Evolutionary conservation across 768 basidiomycete species (phyloP).

Genomic region (Rhizopogon salebrosus): DNA sequence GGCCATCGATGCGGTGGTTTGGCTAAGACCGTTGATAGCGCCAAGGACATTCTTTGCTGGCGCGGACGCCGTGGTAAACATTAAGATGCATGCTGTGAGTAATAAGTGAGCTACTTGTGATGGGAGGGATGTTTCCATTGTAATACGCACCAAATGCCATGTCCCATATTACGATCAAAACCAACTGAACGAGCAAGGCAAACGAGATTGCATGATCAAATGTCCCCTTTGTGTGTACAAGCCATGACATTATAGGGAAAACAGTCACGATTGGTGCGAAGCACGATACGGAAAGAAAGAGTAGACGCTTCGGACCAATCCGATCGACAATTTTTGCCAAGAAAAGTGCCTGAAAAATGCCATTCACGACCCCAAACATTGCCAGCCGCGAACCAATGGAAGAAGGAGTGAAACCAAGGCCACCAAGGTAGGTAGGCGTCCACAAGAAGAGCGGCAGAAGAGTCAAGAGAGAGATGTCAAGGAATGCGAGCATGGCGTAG

Average conservation of each 20-base stretch:
- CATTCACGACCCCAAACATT: conserved; percentile 30
- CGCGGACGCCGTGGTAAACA: conserved; percentile 56
- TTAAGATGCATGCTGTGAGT: conserved; percentile 58
- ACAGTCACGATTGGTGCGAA: conserved; percentile 17
- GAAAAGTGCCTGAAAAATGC: conserved; percentile 32
- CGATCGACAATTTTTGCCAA: conserved; percentile 31
- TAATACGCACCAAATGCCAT: conserved; percentile 50
- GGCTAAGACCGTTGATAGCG: conserved; percentile 56
- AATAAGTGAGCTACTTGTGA: conserved; percentile 28
- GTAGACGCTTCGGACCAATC: conserved; percentile 31
- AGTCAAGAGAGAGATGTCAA: conserved; percentile 33
- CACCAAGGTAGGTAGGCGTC: conserved; percentile 34
- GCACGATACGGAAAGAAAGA: conserved; percentile 18
- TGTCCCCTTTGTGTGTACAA: conserved; percentile 41
- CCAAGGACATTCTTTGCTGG: conserved; percentile 50
- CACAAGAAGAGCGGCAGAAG: conserved; percentile 36
- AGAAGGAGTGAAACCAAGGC: conserved; percentile 31
- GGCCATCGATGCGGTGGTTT: conserved; percentile 39
- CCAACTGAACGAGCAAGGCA: conserved; percentile 41
- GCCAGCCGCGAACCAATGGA: conserved; percentile 35
- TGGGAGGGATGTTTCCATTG: conserved; percentile 14
- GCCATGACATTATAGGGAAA: conserved; percentile 33
- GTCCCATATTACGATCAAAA: conserved; percentile 42
- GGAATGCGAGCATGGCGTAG: conserved; percentile 28
- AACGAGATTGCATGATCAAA: conserved; percentile 39